Evolutionary conservation across 2,329 filamentous ascomycete species (phyloP), one percentile per base, ranked within the genome.

Genomic region (Eutypella sp.): DNA sequence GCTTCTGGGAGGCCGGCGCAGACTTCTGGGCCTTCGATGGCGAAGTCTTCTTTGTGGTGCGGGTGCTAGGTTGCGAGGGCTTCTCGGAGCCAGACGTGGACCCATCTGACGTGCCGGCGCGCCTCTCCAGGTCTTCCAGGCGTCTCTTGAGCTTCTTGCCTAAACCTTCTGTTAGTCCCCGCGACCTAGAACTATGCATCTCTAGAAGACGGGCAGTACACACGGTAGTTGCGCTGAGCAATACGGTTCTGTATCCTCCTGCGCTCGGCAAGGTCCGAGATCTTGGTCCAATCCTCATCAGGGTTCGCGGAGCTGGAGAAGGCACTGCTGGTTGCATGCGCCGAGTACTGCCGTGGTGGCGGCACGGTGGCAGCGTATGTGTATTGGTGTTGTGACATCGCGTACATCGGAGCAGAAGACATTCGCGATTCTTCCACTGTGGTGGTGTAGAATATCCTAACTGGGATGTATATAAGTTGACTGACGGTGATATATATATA

Each of bases 231-330:
- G 61, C 91, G 85, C 72, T 97, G 92, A 57, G 92, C 92, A 76
- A 97, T 96, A 58, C 92, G 84, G 73, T 97, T 97, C 72, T 97
- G 91, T 73, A 96, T 96, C 64, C 91, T 82, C 61, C 91, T 79
- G 63, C 93, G 84, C 72, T 97, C 92, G 42, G 91, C 92, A 49
- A 97, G 84, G 68, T 97, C 92, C 47, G 92, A 95, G 66, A 97
- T 96, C 81, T 96, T 95, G 64, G 92, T 96, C 92, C 92, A 97
- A 73, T 97, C 92, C 72, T 97, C 92, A 63, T 96, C 91, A 45
- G 92, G 88, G 67, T 95, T 95, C 59, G 91, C 92, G 53, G 89
- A 95, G 60, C 86, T 87, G 71, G 89, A 95, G 75, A 95, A 96
- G 58, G 92, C 92, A 71, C 89, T 96, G 73, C 89, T 96, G 51